A percentile compares a stretch with the other conserved stretches of the same genome.
These are phyloP conservation scores for Colletotrichum costaricense DNA, from an alignment of 2,329 filamentous ascomycete genomes.

Conservation along the genomic window DNA sequence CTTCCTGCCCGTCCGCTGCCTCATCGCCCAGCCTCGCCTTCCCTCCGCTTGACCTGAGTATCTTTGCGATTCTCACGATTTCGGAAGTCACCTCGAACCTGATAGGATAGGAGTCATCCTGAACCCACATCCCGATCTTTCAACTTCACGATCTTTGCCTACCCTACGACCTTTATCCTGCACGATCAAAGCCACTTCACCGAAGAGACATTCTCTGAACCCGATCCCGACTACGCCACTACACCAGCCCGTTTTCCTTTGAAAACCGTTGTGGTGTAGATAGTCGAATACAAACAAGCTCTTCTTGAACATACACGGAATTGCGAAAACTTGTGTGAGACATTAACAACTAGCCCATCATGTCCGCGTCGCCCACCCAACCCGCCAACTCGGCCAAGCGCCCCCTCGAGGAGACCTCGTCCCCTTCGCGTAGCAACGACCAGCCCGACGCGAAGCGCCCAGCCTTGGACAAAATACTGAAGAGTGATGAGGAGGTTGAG, in stretches of 20 bases:
- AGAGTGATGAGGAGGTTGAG: slow-evolving; percentile 69
- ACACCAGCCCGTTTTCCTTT: slow-evolving; percentile 95
- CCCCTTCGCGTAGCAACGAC: slow-evolving; percentile 88
- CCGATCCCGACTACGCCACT: slow-evolving; percentile 64
- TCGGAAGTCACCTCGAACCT: slow-evolving; percentile 33
- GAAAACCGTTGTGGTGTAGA: slow-evolving; percentile 86
- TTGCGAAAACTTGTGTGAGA: slow-evolving; percentile 36
- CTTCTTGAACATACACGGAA: slow-evolving; percentile 57
- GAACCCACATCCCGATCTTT: slow-evolving; percentile 31
- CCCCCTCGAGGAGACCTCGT: slow-evolving; percentile 96
- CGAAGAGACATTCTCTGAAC: slow-evolving; percentile 44
- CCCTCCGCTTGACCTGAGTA: slow-evolving; percentile 36
- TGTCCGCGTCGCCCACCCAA: slow-evolving; percentile 78
- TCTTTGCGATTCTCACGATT: slow-evolving; percentile 35
- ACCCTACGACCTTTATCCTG: slow-evolving; percentile 36
- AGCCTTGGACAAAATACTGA: slow-evolving; percentile 91
- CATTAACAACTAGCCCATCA: slow-evolving; percentile 48
- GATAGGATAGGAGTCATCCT: slow-evolving; percentile 35
- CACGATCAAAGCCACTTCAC: slow-evolving; percentile 38
- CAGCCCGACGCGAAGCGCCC: slow-evolving; percentile 98
- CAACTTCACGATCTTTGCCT: slow-evolving; percentile 33
- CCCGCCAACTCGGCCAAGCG: slow-evolving; percentile 85
- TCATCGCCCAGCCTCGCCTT: slow-evolving; percentile 26
- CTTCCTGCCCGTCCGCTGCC: slow-evolving; percentile 31
- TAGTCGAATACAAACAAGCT: slow-evolving; percentile 60